Evolutionary conservation across 1,139 yeast genomes (phyloP).

Genomic region (Pichia sp.): DNA sequence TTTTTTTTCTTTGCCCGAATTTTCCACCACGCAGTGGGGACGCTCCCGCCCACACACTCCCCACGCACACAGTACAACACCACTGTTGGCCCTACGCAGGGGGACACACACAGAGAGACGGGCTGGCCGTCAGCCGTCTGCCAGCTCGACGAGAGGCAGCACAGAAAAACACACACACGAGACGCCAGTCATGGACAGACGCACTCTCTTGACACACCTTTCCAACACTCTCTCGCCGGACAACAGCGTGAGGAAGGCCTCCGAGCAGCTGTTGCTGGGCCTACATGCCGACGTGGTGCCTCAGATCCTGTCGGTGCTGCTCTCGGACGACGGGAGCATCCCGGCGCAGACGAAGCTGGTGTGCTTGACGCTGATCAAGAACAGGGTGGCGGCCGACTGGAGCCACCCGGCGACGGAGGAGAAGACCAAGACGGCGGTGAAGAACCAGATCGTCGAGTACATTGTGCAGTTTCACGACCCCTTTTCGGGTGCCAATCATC

Average conservation of each 20-base stretch:
- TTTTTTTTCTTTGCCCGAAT: background rate
- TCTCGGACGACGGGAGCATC: slow-evolving; percentile 1
- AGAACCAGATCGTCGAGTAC: slow-evolving; percentile 5
- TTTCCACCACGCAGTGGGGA: background rate
- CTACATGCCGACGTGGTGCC: slow-evolving; percentile 1
- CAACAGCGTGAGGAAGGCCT: slow-evolving; percentile 17
- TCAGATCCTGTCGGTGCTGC: slow-evolving; percentile 4
- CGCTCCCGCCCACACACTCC: too few species aligned
- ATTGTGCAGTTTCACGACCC: slow-evolving; percentile 8
- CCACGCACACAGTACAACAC: background rate
- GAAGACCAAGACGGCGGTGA: background rate
- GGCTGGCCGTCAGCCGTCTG: background rate
- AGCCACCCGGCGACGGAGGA: background rate
- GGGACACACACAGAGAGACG: too few species aligned
- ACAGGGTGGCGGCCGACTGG: slow-evolving; percentile 6
- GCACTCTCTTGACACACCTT: slow-evolving; percentile 22
- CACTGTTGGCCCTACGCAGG: too few species aligned
- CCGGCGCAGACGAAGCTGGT: slow-evolving; percentile 7
- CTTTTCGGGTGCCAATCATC: slow-evolving; percentile 3
- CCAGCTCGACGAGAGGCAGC: background rate
- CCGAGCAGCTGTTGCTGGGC: slow-evolving; percentile 13
- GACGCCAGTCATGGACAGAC: slow-evolving; percentile 1
- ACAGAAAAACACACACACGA: background rate
- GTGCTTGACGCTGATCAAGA: slow-evolving; percentile 12
- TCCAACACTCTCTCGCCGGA: slow-evolving; percentile 27